Conservation (phyloP, 768 basidiomycete genomes). For the Boletus speciosus region DNA sequence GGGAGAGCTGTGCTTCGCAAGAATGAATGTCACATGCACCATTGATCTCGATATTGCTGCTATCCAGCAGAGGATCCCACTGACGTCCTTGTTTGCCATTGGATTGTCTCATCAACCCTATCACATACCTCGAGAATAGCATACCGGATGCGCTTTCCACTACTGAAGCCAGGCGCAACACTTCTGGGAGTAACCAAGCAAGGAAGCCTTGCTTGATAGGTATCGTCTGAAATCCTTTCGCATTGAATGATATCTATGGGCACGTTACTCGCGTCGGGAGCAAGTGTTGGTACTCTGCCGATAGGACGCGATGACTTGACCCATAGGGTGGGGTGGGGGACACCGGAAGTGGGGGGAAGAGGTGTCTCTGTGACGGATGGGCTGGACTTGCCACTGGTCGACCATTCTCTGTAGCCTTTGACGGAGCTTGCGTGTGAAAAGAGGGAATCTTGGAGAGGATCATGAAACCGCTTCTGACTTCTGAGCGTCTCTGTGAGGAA, state of each 20-base stretch:
- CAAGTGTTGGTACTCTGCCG: constrained; percentile 40
- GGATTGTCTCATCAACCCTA: background rate
- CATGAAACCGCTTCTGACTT: constrained; percentile 86
- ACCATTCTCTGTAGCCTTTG: constrained; percentile 78
- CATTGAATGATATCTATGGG: constrained; percentile 35
- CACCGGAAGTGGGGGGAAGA: constrained; percentile 2
- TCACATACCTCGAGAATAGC: constrained; percentile 71
- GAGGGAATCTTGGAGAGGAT: constrained; percentile 81
- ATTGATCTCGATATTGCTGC: constrained; percentile 82
- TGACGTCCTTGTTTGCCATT: constrained; percentile 28
- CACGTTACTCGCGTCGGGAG: constrained; percentile 24
- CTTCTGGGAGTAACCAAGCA: constrained; percentile 78
- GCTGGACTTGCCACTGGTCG: constrained; percentile 56
- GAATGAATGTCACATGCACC: constrained; percentile 41
- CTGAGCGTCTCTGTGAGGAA: constrained; percentile 82
- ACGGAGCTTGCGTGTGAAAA: constrained; percentile 80
- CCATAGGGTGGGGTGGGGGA: constrained; percentile 39
- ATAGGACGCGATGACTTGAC: constrained; percentile 75
- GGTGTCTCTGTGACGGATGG: constrained; percentile 29
- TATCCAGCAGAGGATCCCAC: constrained; percentile 88
- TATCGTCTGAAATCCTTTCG: constrained; percentile 51
- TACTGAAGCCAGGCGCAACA: constrained; percentile 53
- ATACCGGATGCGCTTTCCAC: constrained; percentile 75
- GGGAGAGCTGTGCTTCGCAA: background rate
- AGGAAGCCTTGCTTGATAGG: constrained; percentile 73